Conservation (phyloP, 306 rosid species). For the Mimosa bimucronata region DNA sequence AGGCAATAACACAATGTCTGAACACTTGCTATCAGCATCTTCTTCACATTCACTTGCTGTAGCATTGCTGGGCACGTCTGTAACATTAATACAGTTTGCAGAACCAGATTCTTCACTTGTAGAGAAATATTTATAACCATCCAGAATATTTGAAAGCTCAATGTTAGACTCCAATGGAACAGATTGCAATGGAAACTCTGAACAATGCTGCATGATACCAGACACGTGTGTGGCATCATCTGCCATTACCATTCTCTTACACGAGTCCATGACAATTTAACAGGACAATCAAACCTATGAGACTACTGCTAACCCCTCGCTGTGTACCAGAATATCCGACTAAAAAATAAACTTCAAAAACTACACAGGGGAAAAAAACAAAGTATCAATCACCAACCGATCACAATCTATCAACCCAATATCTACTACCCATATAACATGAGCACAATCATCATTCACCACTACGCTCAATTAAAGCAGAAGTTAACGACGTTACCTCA, state of each 20-base stretch:
- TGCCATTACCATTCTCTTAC: constrained; percentile 38
- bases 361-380: not conserved
- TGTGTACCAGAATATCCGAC: not conserved
- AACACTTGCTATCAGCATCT: constrained; percentile 42
- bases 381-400: constrained; percentile 1
- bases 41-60: constrained; percentile 44
- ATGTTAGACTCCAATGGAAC: constrained; percentile 41
- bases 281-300: constrained; percentile 19
- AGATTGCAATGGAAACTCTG: constrained; percentile 43
- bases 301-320: constrained; percentile 30
- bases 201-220: constrained; percentile 40
- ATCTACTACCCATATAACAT: constrained; percentile 31
- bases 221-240: constrained; percentile 40
- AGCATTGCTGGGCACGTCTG: constrained; percentile 37
- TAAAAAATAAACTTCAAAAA: constrained; percentile 12
- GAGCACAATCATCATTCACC: constrained; percentile 1
- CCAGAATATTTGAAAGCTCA: constrained; percentile 32
- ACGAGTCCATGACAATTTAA: constrained; percentile 49
- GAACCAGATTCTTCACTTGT: constrained; percentile 35
- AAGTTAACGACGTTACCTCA: not conserved
- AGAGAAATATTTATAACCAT: constrained; percentile 33
- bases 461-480: constrained; percentile 7
- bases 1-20: constrained; percentile 37
- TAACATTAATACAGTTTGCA: constrained; percentile 40
- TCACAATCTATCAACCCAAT: constrained; percentile 39